Conservation (phyloP, 495 filamentous ascomycete genomes). For the Xylaria telfairii region DNA sequence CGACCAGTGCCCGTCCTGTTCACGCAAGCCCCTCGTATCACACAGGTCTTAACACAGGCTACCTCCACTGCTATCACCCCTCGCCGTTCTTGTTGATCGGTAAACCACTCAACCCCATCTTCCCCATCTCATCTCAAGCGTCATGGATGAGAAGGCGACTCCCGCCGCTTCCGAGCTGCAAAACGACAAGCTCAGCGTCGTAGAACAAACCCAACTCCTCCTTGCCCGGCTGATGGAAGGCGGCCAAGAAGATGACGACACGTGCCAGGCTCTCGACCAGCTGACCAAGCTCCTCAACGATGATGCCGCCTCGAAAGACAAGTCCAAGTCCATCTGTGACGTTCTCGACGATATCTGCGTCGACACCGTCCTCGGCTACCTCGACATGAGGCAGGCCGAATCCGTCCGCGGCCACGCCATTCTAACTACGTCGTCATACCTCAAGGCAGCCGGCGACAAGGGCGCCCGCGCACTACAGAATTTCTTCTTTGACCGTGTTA, state of each 20-base stretch:
- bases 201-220: conserved; percentile 58
- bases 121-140: conserved; percentile 1
- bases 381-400: conserved; percentile 75
- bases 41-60: neutral
- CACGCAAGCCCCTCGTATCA: neutral
- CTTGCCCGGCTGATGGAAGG: conserved; percentile 62
- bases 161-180: conserved; percentile 31
- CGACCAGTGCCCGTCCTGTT: neutral
- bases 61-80: neutral
- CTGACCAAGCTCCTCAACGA: conserved; percentile 60
- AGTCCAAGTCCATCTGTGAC: conserved; percentile 58
- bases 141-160: conserved; percentile 34
- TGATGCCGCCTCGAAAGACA: conserved; percentile 39
- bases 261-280: conserved; percentile 51
- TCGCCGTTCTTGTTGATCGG: neutral
- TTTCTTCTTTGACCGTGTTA: conserved; percentile 64
- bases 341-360: conserved; percentile 79
- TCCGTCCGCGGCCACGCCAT: conserved; percentile 75
- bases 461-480: conserved; percentile 69
- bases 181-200: conserved; percentile 32
- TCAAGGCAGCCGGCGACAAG: conserved; percentile 72
- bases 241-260: conserved; percentile 61
- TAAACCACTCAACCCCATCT: too few species aligned
- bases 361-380: conserved; percentile 76
- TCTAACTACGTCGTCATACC: conserved; percentile 76